These are phyloP conservation scores for Ganoderma lucidum DNA, from an alignment of 1,284 basidiomycete species.

Conservation along the genomic window DNA sequence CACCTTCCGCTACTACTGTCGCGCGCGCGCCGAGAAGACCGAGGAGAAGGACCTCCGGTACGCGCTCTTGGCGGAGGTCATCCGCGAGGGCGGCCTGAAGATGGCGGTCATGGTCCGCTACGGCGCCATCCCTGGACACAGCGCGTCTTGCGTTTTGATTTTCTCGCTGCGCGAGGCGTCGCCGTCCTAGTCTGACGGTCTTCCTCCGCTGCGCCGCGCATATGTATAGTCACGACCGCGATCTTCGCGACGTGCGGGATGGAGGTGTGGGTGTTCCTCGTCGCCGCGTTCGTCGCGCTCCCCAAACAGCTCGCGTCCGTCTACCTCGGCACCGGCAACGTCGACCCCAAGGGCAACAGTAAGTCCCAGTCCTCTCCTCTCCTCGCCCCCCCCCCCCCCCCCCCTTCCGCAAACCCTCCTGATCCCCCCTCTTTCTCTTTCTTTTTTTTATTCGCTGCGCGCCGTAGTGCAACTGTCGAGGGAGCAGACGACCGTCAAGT, in stretches of 20 bases:
- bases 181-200: background rate
- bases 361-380: background rate
- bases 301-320: conserved; percentile 83
- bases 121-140: conserved; percentile 82
- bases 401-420: too few relatives aligned
- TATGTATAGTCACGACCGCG: conserved; percentile 63
- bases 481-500: conserved; percentile 65
- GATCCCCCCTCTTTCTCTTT: too few relatives aligned
- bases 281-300: conserved; percentile 77
- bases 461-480: background rate
- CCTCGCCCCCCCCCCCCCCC: too few relatives aligned
- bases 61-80: conserved; percentile 78
- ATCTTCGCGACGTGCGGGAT: conserved; percentile 85
- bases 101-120: conserved; percentile 77
- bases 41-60: conserved; percentile 78
- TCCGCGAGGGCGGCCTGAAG: conserved; percentile 81
- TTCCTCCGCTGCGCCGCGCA: background rate
- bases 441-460: too few relatives aligned
- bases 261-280: conserved; percentile 70
- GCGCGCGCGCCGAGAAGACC: conserved; percentile 69
- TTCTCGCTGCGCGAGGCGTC: background rate
- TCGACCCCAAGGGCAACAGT: conserved; percentile 41
- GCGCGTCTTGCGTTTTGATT: conserved; percentile 44
- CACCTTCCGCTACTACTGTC: conserved; percentile 71
- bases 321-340: conserved; percentile 59